These are phyloP conservation scores for Yamadazyma atmosphaerica DNA, from an alignment of 1,139 yeast genomes.

Conservation along the genomic window DNA sequence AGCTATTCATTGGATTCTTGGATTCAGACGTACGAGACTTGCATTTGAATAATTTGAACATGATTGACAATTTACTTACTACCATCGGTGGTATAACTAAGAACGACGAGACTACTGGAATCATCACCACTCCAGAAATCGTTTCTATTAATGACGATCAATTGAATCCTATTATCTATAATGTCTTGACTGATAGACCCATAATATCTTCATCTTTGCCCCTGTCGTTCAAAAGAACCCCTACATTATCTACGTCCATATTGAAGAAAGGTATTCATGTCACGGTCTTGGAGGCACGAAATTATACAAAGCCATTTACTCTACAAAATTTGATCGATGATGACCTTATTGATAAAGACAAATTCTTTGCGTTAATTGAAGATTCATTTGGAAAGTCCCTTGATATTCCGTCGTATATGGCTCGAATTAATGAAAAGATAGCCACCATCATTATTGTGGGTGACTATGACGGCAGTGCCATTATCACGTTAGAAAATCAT, in stretches of 20 bases:
- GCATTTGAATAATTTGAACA: slow-evolving; percentile 55
- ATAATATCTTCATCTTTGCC: slow-evolving; percentile 93
- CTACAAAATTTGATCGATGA: slow-evolving; percentile 44
- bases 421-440: slow-evolving; percentile 61
- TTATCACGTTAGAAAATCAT: slow-evolving; percentile 70
- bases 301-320: slow-evolving; percentile 36
- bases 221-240: slow-evolving; percentile 62
- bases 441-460: slow-evolving; percentile 86
- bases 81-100: slow-evolving; percentile 30
- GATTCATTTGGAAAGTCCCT: slow-evolving; percentile 75
- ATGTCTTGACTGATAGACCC: slow-evolving; percentile 87
- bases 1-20: slow-evolving; percentile 56
- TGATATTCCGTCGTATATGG: slow-evolving; percentile 63
- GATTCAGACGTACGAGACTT: slow-evolving; percentile 43
- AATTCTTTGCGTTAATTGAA: slow-evolving; percentile 63
- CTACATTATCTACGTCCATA: slow-evolving; percentile 72
- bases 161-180: slow-evolving; percentile 81
- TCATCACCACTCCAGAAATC: slow-evolving; percentile 44
- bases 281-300: slow-evolving; percentile 41
- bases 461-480: slow-evolving; percentile 94
- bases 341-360: slow-evolving; percentile 53
- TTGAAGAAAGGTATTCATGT: slow-evolving; percentile 78
- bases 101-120: slow-evolving; percentile 46
- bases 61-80: slow-evolving; percentile 49
- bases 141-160: slow-evolving; percentile 46